Conservation (phyloP, 2,329 filamentous ascomycete species). For the Ascochyta rabiei region DNA sequence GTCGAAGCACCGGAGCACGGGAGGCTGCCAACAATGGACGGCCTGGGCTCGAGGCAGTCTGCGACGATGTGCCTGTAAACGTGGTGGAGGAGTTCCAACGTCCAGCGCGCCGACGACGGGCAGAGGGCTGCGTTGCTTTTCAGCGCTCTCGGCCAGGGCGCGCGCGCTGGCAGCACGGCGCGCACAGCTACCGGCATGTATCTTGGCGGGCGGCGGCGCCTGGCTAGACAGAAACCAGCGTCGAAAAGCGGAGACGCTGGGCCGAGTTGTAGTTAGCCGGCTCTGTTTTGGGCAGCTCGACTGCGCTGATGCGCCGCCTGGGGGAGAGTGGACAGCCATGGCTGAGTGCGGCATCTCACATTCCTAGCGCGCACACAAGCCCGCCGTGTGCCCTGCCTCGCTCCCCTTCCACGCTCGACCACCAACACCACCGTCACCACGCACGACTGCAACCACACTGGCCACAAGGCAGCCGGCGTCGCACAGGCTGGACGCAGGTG, state of each 20-base stretch:
- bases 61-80: too few relatives aligned
- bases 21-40: background rate
- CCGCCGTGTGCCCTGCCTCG: too few relatives aligned
- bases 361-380: background rate
- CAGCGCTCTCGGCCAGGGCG: slow-evolving; percentile 7
- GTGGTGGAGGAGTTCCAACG: background rate
- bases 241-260: slow-evolving; percentile 14
- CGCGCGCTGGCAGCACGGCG: background rate
- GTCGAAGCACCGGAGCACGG: slow-evolving; percentile 8
- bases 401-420: background rate
- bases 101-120: background rate
- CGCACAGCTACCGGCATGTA: background rate
- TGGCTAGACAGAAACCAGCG: slow-evolving; percentile 22
- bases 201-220: slow-evolving; percentile 18
- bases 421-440: slow-evolving; percentile 2
- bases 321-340: slow-evolving; percentile 13
- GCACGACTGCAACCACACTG: background rate
- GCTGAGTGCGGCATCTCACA: slow-evolving; percentile 11
- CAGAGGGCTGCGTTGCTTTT: slow-evolving; percentile 13
- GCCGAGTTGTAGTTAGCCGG: slow-evolving; percentile 13
- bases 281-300: slow-evolving; percentile 20
- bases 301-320: slow-evolving; percentile 13
- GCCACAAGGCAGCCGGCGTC: slow-evolving; percentile 8
- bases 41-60: background rate
- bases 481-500: slow-evolving; percentile 14